Conservation (phyloP, 805 yeast genomes). For the Candida qinlingensis region DNA sequence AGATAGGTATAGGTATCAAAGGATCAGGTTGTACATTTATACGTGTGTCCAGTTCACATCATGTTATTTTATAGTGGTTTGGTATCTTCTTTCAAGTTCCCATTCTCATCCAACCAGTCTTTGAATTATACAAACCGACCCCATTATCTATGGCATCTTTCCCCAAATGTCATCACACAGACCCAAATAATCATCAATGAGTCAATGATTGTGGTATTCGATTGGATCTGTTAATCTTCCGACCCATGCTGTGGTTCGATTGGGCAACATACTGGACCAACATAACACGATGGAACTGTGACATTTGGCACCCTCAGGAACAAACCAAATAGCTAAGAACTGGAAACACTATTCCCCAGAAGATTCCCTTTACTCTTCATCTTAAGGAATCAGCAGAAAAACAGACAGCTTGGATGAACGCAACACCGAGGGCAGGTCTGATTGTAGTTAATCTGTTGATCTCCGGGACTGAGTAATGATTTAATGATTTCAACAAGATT, state of each 20-base stretch:
- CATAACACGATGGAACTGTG: slow-evolving; percentile 47
- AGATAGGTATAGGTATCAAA: too few relatives aligned
- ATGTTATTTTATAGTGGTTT: too few relatives aligned
- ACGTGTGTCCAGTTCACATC: too few relatives aligned
- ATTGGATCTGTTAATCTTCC: slow-evolving; percentile 33
- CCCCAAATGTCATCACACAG: slow-evolving; percentile 21
- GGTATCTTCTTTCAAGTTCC: not conserved
- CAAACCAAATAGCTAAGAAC: slow-evolving; percentile 48
- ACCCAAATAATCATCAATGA: slow-evolving; percentile 21
- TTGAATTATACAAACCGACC: slow-evolving; percentile 27
- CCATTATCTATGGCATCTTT: slow-evolving; percentile 32
- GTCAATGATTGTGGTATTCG: slow-evolving; percentile 27
- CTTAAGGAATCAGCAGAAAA: slow-evolving; percentile 30
- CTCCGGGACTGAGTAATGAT: slow-evolving; percentile 31
- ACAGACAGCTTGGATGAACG: slow-evolving; percentile 8
- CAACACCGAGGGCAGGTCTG: slow-evolving; percentile 32
- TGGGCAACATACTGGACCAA: slow-evolving; percentile 44
- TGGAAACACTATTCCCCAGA: too few relatives aligned
- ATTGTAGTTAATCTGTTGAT: slow-evolving; percentile 38
- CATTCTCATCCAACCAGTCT: slow-evolving; percentile 3
- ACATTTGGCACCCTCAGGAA: slow-evolving; percentile 49
- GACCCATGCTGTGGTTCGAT: slow-evolving; percentile 48
- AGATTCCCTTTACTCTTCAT: slow-evolving; percentile 39
- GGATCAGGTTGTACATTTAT: too few relatives aligned
- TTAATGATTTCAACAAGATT: slow-evolving; percentile 45